phyloP scores from a whole-genome alignment of 2,329 filamentous ascomycete genomes.

The Aureobasidium musti region DNA sequence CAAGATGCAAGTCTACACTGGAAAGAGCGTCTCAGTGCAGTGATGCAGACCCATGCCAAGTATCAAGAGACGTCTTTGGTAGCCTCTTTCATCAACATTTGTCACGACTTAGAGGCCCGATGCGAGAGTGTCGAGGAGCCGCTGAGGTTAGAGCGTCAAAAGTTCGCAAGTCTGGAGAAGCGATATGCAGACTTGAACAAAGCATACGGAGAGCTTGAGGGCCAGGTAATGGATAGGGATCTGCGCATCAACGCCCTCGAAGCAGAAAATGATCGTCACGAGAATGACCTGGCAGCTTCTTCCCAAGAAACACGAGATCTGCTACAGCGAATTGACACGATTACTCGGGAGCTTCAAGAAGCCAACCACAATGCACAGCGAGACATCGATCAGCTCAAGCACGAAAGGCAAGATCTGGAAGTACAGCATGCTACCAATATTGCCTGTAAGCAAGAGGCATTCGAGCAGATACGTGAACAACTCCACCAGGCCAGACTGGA shows the following conservation, averaged over 20 bases:
- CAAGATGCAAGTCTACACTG: conserved; percentile 49
- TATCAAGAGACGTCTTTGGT: conserved; percentile 52
- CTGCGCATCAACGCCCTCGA: conserved; percentile 45
- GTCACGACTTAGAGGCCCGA: conserved; percentile 58
- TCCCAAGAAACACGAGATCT: conserved; percentile 46
- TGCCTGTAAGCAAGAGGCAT: conserved; percentile 49
- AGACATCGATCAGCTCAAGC: conserved; percentile 44
- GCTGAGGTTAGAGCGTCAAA: conserved; percentile 49
- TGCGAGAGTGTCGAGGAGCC: conserved; percentile 59
- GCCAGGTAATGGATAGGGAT: conserved; percentile 42
- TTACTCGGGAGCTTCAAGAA: conserved; percentile 44
- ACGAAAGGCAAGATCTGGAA: conserved; percentile 49
- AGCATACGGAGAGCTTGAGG: conserved; percentile 45
- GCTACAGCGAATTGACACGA: conserved; percentile 38
- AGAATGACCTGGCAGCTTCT: conserved; percentile 44
- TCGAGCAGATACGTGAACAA: conserved; percentile 48
- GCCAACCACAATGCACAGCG: conserved; percentile 43
- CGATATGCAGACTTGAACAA: conserved; percentile 43
- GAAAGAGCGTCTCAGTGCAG: conserved; percentile 50
- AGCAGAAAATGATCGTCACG: conserved; percentile 45
- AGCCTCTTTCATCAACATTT: conserved; percentile 55
- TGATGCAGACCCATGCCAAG: conserved; percentile 48
- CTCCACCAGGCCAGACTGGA: conserved; percentile 33
- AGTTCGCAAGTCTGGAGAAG: conserved; percentile 40
- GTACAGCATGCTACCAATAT: conserved; percentile 47